A percentile compares a stretch with the other conserved stretches of the same genome.
phyloP scores from a whole-genome alignment of 768 basidiomycete genomes.

The Agaricus blazei region DNA sequence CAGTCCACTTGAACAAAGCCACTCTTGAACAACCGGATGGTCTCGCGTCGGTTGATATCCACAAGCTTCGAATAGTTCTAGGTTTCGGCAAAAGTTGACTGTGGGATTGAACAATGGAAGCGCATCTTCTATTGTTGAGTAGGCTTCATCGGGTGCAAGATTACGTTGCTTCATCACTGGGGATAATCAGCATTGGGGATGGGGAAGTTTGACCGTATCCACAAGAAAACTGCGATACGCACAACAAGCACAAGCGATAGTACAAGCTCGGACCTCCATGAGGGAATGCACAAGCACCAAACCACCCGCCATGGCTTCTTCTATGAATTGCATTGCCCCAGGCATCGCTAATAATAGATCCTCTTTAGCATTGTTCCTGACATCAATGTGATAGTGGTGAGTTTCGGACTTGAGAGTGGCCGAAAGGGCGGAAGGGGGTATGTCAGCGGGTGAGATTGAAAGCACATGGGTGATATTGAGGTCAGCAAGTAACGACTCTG shows the following conservation, averaged over 20 bases:
- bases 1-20: constrained; percentile 21
- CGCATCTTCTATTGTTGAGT: constrained; percentile 38
- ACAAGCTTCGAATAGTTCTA: constrained; percentile 43
- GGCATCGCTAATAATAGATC: constrained; percentile 42
- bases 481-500: constrained; percentile 44
- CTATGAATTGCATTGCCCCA: constrained; percentile 40
- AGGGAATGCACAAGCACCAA: constrained; percentile 50
- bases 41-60: constrained; percentile 30
- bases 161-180: constrained; percentile 44
- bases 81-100: constrained; percentile 36
- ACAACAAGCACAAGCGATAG: constrained; percentile 50
- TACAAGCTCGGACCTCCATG: constrained; percentile 50
- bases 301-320: constrained; percentile 35
- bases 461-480: constrained; percentile 50
- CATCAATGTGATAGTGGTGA: constrained; percentile 34
- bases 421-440: constrained; percentile 25
- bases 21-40: constrained; percentile 35
- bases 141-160: constrained; percentile 34
- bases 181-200: background rate
- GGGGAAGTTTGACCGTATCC: background rate
- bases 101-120: constrained; percentile 54
- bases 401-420: constrained; percentile 21
- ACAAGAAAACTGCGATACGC: constrained; percentile 18
- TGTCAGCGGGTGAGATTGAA: constrained; percentile 48
- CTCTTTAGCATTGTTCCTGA: constrained; percentile 32